Conservation (phyloP, 768 basidiomycete genomes). For the Phanerochaete sordida region DNA sequence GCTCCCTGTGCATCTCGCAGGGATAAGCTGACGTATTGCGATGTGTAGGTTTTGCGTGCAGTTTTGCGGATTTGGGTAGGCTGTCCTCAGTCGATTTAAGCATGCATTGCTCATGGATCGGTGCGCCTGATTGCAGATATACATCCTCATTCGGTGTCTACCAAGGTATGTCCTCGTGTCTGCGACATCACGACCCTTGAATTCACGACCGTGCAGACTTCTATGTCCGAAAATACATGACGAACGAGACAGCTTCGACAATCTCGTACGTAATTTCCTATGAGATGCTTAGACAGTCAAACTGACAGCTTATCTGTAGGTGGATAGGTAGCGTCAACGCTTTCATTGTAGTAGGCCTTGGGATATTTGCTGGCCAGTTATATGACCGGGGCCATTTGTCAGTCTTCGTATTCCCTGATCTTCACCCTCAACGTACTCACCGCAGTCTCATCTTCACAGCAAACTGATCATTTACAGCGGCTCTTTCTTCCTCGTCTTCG, state of each 20-base stretch:
- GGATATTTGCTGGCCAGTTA: constrained; percentile 36
- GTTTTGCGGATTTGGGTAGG: constrained; percentile 19
- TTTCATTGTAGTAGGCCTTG: constrained; percentile 41
- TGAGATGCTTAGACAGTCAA: not conserved
- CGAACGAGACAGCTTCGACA: constrained; percentile 22
- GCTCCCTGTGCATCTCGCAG: not conserved
- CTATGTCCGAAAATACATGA: constrained; percentile 28
- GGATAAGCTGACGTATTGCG: not conserved
- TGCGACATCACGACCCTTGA: not conserved
- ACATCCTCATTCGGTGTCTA: constrained; percentile 30
- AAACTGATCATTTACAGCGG: constrained; percentile 25
- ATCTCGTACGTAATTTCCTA: constrained; percentile 14
- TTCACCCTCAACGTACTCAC: too few species aligned
- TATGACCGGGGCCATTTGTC: constrained; percentile 49
- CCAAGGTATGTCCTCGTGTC: constrained; percentile 20
- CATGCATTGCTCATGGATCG: too few species aligned
- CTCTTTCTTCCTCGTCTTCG: constrained; percentile 24
- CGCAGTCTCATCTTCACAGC: too few species aligned
- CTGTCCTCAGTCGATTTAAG: too few species aligned
- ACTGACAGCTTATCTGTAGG: too few species aligned
- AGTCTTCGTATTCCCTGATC: too few species aligned
- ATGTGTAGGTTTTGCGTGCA: constrained; percentile 19
- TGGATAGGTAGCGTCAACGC: constrained; percentile 51
- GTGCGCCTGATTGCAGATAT: constrained; percentile 19
- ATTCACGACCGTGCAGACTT: constrained; percentile 14